Percentiles rank a stretch among this genome's conserved stretches.
Conservation (phyloP, 129 eudicot genomes). For the Flaveria robusta region DNA sequence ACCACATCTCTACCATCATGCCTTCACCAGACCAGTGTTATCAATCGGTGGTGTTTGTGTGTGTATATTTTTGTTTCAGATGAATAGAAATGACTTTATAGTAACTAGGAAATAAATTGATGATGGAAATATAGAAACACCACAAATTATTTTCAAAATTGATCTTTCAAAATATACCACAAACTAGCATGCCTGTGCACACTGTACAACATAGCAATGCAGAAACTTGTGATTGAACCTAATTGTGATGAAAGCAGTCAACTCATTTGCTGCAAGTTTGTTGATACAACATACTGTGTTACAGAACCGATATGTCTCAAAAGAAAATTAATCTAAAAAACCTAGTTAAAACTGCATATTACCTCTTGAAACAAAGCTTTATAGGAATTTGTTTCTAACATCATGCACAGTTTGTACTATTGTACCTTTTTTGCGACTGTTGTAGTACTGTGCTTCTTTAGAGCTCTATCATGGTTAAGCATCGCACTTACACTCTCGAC, state of each 20-base stretch:
- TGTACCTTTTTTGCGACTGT: conserved; percentile 26
- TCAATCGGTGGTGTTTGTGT: too few species aligned
- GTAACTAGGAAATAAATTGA: background rate
- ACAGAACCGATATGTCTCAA: conserved; percentile 10
- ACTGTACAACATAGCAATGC: background rate
- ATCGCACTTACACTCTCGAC: conserved; percentile 82
- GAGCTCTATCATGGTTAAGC: conserved; percentile 85
- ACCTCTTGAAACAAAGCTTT: conserved; percentile 14
- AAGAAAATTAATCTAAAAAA: conserved; percentile 4
- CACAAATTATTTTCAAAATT: background rate
- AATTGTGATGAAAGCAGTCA: background rate
- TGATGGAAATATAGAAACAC: background rate
- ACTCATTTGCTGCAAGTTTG: conserved; percentile 15
- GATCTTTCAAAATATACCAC: background rate
- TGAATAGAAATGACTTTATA: background rate
- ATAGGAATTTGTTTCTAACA: background rate
- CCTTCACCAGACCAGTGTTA: too few species aligned
- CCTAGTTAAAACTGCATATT: background rate
- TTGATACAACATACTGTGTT: conserved; percentile 10
- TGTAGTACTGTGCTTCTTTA: conserved; percentile 51
- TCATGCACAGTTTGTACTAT: conserved; percentile 10
- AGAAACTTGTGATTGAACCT: background rate
- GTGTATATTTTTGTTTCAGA: background rate
- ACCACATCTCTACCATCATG: too few species aligned
- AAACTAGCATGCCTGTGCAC: background rate